Evolutionary conservation across 129 eudicot genomes (phyloP), one percentile per base, ranked within the genome.

Genomic region (Oenanthe sinensis): DNA sequence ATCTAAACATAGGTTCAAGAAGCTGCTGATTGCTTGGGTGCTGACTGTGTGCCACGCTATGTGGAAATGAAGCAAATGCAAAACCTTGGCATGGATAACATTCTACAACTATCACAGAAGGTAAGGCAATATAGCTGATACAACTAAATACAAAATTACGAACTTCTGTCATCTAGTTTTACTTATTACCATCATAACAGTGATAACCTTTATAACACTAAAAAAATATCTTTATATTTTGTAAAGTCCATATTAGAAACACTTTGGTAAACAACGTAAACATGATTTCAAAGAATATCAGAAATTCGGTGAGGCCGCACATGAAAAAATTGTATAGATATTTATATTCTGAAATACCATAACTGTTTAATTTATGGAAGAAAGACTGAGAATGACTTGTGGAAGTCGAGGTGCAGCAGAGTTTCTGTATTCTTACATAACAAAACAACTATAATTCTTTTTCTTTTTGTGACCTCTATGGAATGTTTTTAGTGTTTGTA

Each of bases 21-120:
- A 86, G 97, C 97, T 81, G 99, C 99, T 17, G 97, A 92, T 81
- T 92, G 92, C 85, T 87, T 96, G 77, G 97, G 96, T 50, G 99
- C 97, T 73, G 97, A 96, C 83, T 85, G 93, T 50, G 88, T 92
- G 50, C 97, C 99, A 44, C 90, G 97, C 74, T 87, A 84, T 69
- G 97, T 96, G 79, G 97, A 92, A 84, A 78, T 79, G 68, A 92
- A 92, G 85, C 90, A 90, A 84, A 37, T 87, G 46, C 79, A 73
- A 43, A 87, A 85, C 52, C 90, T 92, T 19, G 89, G 86, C 78
- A 69, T 89, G 79, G 88, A 80, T n/a, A 81, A 82, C 77, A 88
- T 96, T 79, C 86, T 90, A 65, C 80, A 47, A 49, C 88, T 87
- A 80, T 85, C 91, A 46, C 74, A 88, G 26, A 81, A 85, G 89